Base-by-base conservation (phyloP, 2,329 filamentous ascomycete species). In the Dactylellina parvicollis region DNA sequence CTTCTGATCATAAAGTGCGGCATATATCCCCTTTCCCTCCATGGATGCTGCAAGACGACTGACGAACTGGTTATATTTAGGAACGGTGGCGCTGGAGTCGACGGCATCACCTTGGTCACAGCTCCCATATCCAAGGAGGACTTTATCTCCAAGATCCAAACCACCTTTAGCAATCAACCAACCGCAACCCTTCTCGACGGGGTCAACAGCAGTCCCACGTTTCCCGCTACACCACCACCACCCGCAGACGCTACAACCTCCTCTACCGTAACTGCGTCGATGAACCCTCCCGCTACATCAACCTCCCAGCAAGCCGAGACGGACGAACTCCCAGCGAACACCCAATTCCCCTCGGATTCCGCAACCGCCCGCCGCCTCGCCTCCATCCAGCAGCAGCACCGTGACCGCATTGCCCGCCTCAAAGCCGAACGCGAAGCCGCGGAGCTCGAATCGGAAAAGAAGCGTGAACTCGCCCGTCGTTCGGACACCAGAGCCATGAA, bases 341-440 rank as follows among this genome's bases (percentile, higher is more conserved):
- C 69, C n/a, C 60, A 67, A 55, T 67, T 74, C 46, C 69, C 55
- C n/a, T 61, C 54, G 36, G 69, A 74, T 16, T 66, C 69, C 7
- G 47, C 47, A 0, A 66, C 69, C 14, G 61, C 61, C 18, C 60
- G 60, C 4, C 60, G 61, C n/a, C 49, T 67, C 7, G 69, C 69
- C 16, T 66, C 69, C 1, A 74, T 67, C 36, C 69, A 74, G 28
- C 50, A 62, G 14, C 67, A 72, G 28, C 69, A 67, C 60, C 60
- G 69, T 18, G 69, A 74, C 32, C 54, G 69, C 24, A 66, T 66
- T 55, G 61, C 69, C 34, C 47, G 61, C 5, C 55, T 66, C 24
- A 74, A 67, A 57, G 46, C 54, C 47, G 54, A 74, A 36, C 60
- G 61, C 30, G 69, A 74, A 38, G 69, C 69, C 36, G 69, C 60